Conservation (phyloP, 768 basidiomycete genomes). For the Lentinula detonsa region DNA sequence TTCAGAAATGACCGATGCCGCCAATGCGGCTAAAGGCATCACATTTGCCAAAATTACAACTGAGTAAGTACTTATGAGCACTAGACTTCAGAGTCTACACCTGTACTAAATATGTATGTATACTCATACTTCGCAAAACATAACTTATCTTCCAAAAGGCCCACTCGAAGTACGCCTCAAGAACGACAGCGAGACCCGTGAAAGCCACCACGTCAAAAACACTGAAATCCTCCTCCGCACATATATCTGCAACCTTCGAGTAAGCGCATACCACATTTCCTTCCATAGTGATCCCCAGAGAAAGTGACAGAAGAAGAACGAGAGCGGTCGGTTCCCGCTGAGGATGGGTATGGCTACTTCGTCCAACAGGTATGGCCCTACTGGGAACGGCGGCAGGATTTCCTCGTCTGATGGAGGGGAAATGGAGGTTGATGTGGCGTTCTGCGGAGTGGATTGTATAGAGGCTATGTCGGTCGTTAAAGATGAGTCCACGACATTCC, state of each 20-base stretch:
- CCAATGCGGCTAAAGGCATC: too few relatives aligned
- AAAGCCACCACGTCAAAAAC: not conserved
- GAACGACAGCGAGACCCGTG: not conserved
- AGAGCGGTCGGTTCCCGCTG: not conserved
- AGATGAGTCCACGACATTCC: not conserved
- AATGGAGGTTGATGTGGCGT: not conserved
- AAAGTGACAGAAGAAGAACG: not conserved
- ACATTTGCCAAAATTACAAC: too few relatives aligned
- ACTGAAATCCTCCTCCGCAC: not conserved
- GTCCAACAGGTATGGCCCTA: not conserved
- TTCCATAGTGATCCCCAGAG: not conserved
- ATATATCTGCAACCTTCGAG: not conserved
- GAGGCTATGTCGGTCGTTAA: not conserved
- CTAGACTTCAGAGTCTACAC: too few relatives aligned
- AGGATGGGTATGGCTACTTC: not conserved
- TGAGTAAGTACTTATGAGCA: too few relatives aligned
- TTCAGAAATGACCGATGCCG: too few relatives aligned
- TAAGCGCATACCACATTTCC: not conserved
- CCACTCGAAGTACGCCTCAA: not conserved
- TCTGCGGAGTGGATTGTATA: not conserved
- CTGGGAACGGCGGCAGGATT: not conserved
- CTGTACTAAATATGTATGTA: too few relatives aligned
- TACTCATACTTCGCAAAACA: too few relatives aligned
- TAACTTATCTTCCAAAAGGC: too few relatives aligned
- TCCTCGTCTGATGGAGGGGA: not conserved